Percentiles rank a stretch among this genome's conserved stretches.
phyloP scores from a whole-genome alignment of 202 grass and related monocot species.

The Eragrostis tef region DNA sequence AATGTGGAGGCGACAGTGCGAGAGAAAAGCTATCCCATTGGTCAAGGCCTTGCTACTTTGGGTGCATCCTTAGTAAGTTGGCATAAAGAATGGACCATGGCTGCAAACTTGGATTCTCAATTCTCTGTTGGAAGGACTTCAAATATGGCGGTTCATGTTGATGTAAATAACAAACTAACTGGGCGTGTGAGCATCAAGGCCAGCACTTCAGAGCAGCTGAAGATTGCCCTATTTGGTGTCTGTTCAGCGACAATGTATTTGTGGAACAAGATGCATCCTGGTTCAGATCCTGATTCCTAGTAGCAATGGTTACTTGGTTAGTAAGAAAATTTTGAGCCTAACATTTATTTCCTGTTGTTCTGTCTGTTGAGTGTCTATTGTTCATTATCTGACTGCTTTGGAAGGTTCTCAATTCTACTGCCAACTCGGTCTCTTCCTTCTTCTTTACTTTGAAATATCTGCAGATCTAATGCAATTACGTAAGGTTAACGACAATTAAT shows the following conservation, averaged over 20 bases:
- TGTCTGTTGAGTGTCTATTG: constrained; percentile 37
- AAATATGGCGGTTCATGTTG: constrained; percentile 64
- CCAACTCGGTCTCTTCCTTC: neutral
- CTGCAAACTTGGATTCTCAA: constrained; percentile 67
- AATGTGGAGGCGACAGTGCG: constrained; percentile 60
- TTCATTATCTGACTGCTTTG: constrained; percentile 21
- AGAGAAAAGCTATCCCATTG: constrained; percentile 56
- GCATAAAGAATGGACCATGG: constrained; percentile 62
- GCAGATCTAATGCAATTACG: constrained; percentile 26
- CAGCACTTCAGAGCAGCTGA: constrained; percentile 69
- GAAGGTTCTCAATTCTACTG: constrained; percentile 1
- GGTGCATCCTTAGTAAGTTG: constrained; percentile 71
- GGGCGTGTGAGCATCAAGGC: constrained; percentile 70
- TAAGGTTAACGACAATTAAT: no score
- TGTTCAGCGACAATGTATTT: constrained; percentile 62
- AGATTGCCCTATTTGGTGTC: constrained; percentile 68
- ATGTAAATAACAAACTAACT: constrained; percentile 65
- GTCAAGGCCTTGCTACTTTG: constrained; percentile 60
- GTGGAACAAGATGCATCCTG: constrained; percentile 54
- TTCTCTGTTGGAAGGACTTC: constrained; percentile 63
- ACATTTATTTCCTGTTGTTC: constrained; percentile 25
- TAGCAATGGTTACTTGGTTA: constrained; percentile 54
- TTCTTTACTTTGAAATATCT: constrained; percentile 31
- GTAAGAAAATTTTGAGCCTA: constrained; percentile 41
- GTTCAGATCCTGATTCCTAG: constrained; percentile 31